phyloP scores from a whole-genome alignment of 768 basidiomycete species.

The Trametopsis cervina region DNA sequence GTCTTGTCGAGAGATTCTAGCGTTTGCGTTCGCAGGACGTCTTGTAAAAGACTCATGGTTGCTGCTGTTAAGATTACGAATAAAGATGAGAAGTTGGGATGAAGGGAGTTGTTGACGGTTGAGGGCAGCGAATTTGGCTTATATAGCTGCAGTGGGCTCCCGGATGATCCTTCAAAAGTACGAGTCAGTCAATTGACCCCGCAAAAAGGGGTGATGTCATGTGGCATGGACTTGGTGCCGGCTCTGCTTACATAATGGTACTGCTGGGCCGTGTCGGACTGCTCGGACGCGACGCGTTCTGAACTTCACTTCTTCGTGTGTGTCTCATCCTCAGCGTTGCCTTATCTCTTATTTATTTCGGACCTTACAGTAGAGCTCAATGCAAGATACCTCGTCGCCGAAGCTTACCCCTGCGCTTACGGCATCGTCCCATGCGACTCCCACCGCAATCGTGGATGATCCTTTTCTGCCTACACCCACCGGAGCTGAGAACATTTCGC shows the following conservation, averaged over 20 bases:
- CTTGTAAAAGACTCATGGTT: slow-evolving; percentile 66
- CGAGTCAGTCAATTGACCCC: background rate
- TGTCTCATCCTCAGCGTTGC: background rate
- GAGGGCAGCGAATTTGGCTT: no score
- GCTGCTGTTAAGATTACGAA: slow-evolving; percentile 7
- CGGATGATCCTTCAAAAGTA: background rate
- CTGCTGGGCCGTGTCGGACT: no score
- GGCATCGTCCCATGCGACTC: slow-evolving; percentile 1
- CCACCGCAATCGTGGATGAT: background rate
- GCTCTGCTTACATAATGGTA: no score
- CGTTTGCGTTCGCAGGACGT: slow-evolving; percentile 53
- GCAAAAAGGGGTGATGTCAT: background rate
- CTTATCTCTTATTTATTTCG: no score
- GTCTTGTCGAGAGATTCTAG: slow-evolving; percentile 28
- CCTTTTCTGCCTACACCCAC: slow-evolving; percentile 4
- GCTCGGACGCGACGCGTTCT: background rate
- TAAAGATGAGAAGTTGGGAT: slow-evolving; percentile 6
- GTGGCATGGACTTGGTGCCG: no score
- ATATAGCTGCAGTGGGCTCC: background rate
- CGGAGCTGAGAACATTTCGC: background rate
- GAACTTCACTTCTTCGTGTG: no score
- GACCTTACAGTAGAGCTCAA: no score
- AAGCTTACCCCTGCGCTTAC: background rate
- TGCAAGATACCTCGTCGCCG: background rate
- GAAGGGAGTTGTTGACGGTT: background rate